Evolutionary conservation across 139 green algal genomes (phyloP).

Genomic region (Micractinium sp.): DNA sequence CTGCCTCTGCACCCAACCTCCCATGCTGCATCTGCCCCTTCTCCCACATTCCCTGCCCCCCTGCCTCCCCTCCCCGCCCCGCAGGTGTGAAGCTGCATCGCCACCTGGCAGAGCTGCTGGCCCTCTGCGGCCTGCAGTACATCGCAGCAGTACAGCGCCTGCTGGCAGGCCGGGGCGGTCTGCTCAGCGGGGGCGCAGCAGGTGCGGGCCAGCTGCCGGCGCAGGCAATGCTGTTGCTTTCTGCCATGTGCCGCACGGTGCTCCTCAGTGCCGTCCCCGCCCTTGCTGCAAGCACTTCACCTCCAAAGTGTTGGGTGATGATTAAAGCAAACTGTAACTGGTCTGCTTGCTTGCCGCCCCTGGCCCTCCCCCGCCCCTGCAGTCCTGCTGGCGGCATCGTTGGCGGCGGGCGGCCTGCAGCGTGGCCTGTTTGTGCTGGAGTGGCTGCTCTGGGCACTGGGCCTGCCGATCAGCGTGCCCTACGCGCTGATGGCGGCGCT

Average conservation of each 20-base stretch:
- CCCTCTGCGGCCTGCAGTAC: neutral
- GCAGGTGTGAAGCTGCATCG: conserved; percentile 42
- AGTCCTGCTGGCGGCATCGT: conserved; percentile 7
- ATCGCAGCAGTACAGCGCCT: neutral
- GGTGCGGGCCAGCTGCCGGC: too few relatives aligned
- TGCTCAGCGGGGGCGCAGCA: neutral
- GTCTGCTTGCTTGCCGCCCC: neutral
- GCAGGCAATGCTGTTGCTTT: too few relatives aligned
- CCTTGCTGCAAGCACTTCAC: too few relatives aligned
- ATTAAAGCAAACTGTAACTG: too few relatives aligned
- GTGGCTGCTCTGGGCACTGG: neutral
- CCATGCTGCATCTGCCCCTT: neutral
- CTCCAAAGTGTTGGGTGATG: too few relatives aligned
- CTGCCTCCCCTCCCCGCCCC: neutral
- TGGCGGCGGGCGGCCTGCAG: neutral
- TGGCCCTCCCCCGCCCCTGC: neutral
- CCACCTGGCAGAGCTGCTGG: conserved; percentile 20
- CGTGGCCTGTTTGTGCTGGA: neutral
- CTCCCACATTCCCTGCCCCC: neutral
- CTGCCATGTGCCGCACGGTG: too few relatives aligned
- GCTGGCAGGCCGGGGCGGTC: neutral
- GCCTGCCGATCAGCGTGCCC: neutral
- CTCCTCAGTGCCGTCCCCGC: too few relatives aligned
- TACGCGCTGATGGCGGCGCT: neutral
- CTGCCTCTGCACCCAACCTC: too few relatives aligned